phyloP scores from a whole-genome alignment of 106 monocot genomes.

The Apostasia shenzhenica region DNA sequence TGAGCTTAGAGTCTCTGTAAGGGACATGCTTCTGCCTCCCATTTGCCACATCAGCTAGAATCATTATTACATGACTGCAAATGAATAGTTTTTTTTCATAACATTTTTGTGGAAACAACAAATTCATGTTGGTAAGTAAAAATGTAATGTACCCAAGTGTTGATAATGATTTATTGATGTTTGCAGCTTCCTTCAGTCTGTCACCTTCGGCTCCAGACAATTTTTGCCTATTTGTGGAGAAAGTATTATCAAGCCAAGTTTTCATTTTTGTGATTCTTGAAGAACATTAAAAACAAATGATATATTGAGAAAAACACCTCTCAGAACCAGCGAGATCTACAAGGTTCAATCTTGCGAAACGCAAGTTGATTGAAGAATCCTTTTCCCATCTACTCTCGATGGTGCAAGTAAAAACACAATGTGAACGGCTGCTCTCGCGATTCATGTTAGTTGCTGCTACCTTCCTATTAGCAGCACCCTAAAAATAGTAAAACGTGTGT shows the following conservation, averaged over 20 bases:
- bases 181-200: conserved; percentile 86
- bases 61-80: conserved; percentile 93
- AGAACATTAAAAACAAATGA: neutral
- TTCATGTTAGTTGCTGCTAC: conserved; percentile 97
- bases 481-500: conserved; percentile 2
- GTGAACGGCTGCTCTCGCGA: conserved; percentile 90
- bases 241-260: neutral
- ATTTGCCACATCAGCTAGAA: conserved; percentile 77
- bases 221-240: conserved; percentile 62
- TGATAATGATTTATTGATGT: conserved; percentile 95
- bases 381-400: conserved; percentile 93
- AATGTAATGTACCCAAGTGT: conserved; percentile 64
- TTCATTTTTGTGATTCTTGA: neutral
- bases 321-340: conserved; percentile 98
- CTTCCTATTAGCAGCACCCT: conserved; percentile 92
- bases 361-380: conserved; percentile 51
- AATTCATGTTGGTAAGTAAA: neutral
- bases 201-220: conserved; percentile 94
- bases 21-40: conserved; percentile 93
- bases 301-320: conserved; percentile 34
- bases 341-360: conserved; percentile 90
- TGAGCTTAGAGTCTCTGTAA: conserved; percentile 92
- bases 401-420: conserved; percentile 91
- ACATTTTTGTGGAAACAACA: neutral
- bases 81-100: neutral